These are phyloP conservation scores for Dryas drummondii DNA, from an alignment of 306 rosid species.

Conservation along the genomic window DNA sequence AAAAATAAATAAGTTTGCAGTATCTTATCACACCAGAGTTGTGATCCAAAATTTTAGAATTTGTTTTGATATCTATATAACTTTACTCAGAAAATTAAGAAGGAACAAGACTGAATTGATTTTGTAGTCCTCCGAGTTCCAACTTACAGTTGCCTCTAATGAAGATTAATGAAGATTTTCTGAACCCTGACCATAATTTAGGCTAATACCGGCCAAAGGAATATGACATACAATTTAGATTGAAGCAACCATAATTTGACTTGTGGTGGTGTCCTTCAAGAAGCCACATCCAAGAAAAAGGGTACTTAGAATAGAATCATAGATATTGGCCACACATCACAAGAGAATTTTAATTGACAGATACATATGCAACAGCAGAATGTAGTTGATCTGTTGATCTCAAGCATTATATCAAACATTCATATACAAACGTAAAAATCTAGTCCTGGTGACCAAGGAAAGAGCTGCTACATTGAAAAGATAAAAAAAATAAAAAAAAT, in stretches of 20 bases:
- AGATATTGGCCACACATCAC: neutral
- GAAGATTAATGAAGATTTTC: neutral
- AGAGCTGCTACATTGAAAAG: constrained; percentile 22
- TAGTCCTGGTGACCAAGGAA: neutral
- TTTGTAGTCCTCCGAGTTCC: too few relatives aligned
- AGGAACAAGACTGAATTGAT: too few relatives aligned
- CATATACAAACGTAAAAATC: neutral
- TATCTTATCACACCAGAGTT: too few relatives aligned
- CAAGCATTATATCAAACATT: neutral
- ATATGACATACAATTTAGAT: neutral
- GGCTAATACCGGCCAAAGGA: neutral
- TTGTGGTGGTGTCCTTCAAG: neutral
- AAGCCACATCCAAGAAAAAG: neutral
- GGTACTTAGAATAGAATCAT: neutral
- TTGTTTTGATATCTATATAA: too few relatives aligned
- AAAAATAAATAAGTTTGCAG: too few relatives aligned
- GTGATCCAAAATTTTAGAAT: too few relatives aligned
- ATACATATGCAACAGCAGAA: too few relatives aligned
- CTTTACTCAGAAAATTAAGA: too few relatives aligned
- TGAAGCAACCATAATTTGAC: constrained; percentile 5
- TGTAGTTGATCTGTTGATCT: too few relatives aligned
- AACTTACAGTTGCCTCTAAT: too few relatives aligned
- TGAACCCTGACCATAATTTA: neutral
- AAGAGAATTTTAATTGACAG: neutral
- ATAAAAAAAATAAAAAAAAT: constrained; percentile 38